Evolutionary conservation across 2,329 filamentous ascomycete genomes (phyloP).

Genomic region (Ophiostoma quercus): DNA sequence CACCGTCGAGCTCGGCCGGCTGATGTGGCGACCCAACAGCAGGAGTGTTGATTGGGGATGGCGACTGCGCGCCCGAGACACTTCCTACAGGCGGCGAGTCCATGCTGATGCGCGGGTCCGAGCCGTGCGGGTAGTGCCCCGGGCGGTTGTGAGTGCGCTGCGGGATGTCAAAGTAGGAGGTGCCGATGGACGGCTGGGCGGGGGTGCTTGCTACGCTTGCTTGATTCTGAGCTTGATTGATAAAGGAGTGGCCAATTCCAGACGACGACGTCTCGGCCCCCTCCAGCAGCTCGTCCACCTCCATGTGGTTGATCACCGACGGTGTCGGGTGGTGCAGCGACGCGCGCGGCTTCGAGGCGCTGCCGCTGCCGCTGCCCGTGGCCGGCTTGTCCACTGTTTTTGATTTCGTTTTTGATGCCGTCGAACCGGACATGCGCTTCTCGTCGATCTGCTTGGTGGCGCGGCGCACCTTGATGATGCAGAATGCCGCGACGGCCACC

Average conservation of each 20-base stretch:
- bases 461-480: slow-evolving; percentile 48
- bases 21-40: slow-evolving; percentile 29
- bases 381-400: neutral
- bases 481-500: slow-evolving; percentile 43
- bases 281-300: slow-evolving; percentile 39
- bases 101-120: slow-evolving; percentile 32
- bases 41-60: slow-evolving; percentile 31
- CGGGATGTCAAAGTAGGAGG: slow-evolving; percentile 34
- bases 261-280: neutral
- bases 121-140: slow-evolving; percentile 23
- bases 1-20: slow-evolving; percentile 36
- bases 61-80: too few relatives aligned
- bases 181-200: neutral
- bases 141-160: slow-evolving; percentile 25
- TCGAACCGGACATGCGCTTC: slow-evolving; percentile 26
- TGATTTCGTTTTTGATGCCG: slow-evolving; percentile 27
- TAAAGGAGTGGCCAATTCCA: neutral
- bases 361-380: slow-evolving; percentile 30
- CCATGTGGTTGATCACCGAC: slow-evolving; percentile 42
- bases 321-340: slow-evolving; percentile 36
- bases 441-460: slow-evolving; percentile 39
- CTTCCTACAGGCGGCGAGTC: slow-evolving; percentile 36
- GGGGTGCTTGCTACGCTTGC: neutral
- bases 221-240: too few relatives aligned
- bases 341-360: slow-evolving; percentile 31